phyloP scores from a whole-genome alignment of 495 filamentous ascomycete genomes.

The Lepidopterella palustris region DNA sequence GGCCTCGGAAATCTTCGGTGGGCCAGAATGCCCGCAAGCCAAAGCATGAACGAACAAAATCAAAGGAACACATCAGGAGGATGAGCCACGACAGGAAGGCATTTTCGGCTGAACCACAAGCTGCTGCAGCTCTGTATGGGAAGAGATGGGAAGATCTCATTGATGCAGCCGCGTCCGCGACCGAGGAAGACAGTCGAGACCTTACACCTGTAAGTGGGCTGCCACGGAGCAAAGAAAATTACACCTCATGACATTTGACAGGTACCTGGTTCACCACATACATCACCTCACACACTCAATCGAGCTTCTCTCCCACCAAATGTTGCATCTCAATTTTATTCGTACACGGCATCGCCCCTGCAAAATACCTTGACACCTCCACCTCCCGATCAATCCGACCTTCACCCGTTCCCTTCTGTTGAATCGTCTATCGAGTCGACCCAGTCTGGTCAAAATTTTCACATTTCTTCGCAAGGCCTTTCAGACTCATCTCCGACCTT shows the following conservation, averaged over 20 bases:
- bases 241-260: slow-evolving; percentile 11
- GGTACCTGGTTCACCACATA: slow-evolving; percentile 56
- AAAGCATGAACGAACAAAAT: slow-evolving; percentile 71
- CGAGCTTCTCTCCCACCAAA: slow-evolving; percentile 72
- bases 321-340: slow-evolving; percentile 55
- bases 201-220: slow-evolving; percentile 63
- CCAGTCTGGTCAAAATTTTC: slow-evolving; percentile 57
- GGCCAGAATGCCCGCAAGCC: slow-evolving; percentile 63
- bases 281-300: slow-evolving; percentile 55
- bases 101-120: slow-evolving; percentile 71
- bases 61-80: slow-evolving; percentile 58
- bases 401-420: slow-evolving; percentile 77
- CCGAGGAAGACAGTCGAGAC: slow-evolving; percentile 83
- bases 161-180: slow-evolving; percentile 83
- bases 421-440: slow-evolving; percentile 60
- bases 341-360: slow-evolving; percentile 78
- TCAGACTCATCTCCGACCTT: slow-evolving; percentile 47
- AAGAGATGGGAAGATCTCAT: slow-evolving; percentile 94
- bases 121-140: slow-evolving; percentile 62
- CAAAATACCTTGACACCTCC: slow-evolving; percentile 80
- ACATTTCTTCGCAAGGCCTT: slow-evolving; percentile 48
- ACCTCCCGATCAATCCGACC: slow-evolving; percentile 49
- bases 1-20: slow-evolving; percentile 79
- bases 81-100: slow-evolving; percentile 72
- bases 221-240: neutral